Evolutionary conservation across 768 basidiomycete species (phyloP).

Genomic region (Asterophora parasitica): DNA sequence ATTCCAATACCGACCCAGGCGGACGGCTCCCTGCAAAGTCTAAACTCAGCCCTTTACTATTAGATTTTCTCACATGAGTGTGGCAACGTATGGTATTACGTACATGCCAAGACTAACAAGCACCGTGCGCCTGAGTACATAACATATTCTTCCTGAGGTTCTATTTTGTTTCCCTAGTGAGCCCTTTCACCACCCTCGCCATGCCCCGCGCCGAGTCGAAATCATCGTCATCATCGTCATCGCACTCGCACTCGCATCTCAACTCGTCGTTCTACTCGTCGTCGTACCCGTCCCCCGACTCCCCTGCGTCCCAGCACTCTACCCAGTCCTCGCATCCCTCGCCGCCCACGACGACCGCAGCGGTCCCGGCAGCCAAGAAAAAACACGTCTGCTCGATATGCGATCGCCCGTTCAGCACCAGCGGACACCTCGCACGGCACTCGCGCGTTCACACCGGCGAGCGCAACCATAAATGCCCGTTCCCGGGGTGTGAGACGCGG

Average conservation of each 20-base stretch:
- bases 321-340: conserved; percentile 23
- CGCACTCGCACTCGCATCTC: too few species aligned
- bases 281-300: conserved; percentile 14
- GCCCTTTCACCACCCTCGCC: conserved; percentile 21
- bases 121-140: too few species aligned
- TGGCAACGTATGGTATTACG: conserved; percentile 26
- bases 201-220: conserved; percentile 37
- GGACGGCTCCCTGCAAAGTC: conserved; percentile 18
- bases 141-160: too few species aligned
- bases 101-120: conserved; percentile 29
- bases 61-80: conserved; percentile 29
- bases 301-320: conserved; percentile 21
- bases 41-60: too few species aligned
- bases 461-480: conserved; percentile 88
- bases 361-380: conserved; percentile 31
- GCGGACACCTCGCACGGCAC: conserved; percentile 85
- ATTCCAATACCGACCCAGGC: too few species aligned
- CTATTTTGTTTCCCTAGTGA: too few species aligned
- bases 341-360: conserved; percentile 19
- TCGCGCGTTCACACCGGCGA: conserved; percentile 90
- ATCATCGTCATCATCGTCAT: too few species aligned
- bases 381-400: conserved; percentile 70
- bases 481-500: conserved; percentile 90
- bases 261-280: conserved; percentile 25
- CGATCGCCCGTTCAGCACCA: conserved; percentile 78